Evolutionary conservation across 345 rosid species (phyloP).

Genomic region (Lagerstroemia speciosa): DNA sequence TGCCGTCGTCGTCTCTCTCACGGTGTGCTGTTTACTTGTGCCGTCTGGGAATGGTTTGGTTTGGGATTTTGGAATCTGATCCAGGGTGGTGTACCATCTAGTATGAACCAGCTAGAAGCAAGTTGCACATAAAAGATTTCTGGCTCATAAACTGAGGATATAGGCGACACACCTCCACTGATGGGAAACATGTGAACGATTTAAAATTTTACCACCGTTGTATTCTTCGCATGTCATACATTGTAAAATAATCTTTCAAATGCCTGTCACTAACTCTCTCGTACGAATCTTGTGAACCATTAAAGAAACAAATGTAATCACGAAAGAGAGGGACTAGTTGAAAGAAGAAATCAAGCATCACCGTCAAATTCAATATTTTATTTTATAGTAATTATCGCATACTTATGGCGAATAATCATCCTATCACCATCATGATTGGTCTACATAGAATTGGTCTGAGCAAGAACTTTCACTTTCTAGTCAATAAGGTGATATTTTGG

Average conservation of each 20-base stretch:
- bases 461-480: not conserved
- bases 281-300: slow-evolving; percentile 14
- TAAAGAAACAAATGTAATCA: not conserved
- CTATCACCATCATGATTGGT: too few relatives aligned
- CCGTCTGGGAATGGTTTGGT: not conserved
- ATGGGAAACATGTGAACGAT: slow-evolving; percentile 70
- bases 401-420: too few relatives aligned
- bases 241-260: slow-evolving; percentile 72
- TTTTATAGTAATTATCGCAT: too few relatives aligned
- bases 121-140: not conserved
- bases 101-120: not conserved
- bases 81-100: not conserved
- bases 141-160: not conserved
- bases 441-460: too few relatives aligned
- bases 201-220: slow-evolving; percentile 74
- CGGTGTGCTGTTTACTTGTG: not conserved
- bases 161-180: slow-evolving; percentile 42
- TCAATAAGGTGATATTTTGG: not conserved
- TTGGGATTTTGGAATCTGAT: too few relatives aligned
- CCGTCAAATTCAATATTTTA: too few relatives aligned
- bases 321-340: too few relatives aligned
- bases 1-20: not conserved
- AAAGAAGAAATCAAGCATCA: too few relatives aligned
- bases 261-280: slow-evolving; percentile 40
- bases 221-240: slow-evolving; percentile 93